Conservation (phyloP, 2,329 filamentous ascomycete species). For the Fusarium sp. region DNA sequence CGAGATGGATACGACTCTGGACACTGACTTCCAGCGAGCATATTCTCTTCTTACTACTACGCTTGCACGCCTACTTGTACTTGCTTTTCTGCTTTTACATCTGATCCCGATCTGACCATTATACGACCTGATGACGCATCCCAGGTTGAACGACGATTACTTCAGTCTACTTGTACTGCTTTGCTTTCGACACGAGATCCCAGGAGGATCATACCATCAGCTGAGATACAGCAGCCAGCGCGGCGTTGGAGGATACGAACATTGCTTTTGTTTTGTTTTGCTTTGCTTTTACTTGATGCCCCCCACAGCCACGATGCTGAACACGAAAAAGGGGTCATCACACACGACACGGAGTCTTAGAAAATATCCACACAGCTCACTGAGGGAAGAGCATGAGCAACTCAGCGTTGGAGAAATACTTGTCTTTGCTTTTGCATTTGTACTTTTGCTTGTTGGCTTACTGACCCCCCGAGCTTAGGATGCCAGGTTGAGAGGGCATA, state of each 20-base stretch:
- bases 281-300: neutral
- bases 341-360: neutral
- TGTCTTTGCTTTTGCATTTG: neutral
- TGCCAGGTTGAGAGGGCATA: neutral
- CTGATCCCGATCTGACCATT: neutral
- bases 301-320: neutral
- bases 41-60: neutral
- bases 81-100: neutral
- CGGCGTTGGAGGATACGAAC: neutral
- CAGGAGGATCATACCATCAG: neutral
- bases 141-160: neutral
- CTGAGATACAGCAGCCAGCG: neutral
- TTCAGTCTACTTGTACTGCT: neutral
- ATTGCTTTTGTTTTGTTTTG: neutral
- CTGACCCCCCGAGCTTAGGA: neutral
- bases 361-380: neutral
- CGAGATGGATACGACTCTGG: neutral
- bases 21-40: neutral
- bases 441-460: slow-evolving; percentile 1
- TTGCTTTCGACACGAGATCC: neutral
- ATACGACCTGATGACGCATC: no score
- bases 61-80: neutral
- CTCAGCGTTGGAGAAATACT: neutral
- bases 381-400: neutral
- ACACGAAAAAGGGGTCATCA: neutral